Conservation (phyloP, 129 eudicot species). For the Flaveria sonorensis region DNA sequence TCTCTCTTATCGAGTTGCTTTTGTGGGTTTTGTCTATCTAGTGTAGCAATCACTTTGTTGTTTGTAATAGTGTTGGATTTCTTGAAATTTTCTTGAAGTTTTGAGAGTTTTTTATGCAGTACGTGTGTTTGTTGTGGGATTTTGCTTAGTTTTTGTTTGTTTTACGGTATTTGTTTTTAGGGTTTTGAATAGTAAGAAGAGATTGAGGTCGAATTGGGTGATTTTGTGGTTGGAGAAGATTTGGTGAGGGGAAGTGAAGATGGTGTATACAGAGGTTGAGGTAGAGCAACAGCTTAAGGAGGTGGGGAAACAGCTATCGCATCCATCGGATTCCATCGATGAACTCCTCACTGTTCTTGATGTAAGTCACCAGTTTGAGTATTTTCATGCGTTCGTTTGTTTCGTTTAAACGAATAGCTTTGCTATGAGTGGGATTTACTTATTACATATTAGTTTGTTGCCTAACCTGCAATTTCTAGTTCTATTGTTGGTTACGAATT, state of each 20-base stretch:
- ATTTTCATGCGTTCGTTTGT: no score
- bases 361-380: not conserved
- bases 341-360: slow-evolving; percentile 1
- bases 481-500: no score
- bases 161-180: slow-evolving; percentile 33
- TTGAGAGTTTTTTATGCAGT: not conserved
- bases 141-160: slow-evolving; percentile 20
- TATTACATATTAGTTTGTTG: no score
- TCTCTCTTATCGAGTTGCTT: slow-evolving; percentile 25
- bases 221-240: no score
- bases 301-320: slow-evolving; percentile 51
- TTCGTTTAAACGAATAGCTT: no score
- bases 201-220: slow-evolving; percentile 35
- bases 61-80: slow-evolving; percentile 5
- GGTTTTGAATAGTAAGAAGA: slow-evolving; percentile 32
- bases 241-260: slow-evolving; percentile 15
- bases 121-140: slow-evolving; percentile 12
- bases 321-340: slow-evolving; percentile 53
- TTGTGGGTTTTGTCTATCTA: slow-evolving; percentile 15
- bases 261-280: slow-evolving; percentile 34
- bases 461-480: no score
- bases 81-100: not conserved
- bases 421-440: no score
- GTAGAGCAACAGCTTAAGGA: slow-evolving; percentile 59
- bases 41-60: slow-evolving; percentile 8